A percentile compares a stretch with the other conserved stretches of the same genome.
Evolutionary conservation across 192 early-diverging fungal species (phyloP).

Genomic region (Linnemannia exigua): DNA sequence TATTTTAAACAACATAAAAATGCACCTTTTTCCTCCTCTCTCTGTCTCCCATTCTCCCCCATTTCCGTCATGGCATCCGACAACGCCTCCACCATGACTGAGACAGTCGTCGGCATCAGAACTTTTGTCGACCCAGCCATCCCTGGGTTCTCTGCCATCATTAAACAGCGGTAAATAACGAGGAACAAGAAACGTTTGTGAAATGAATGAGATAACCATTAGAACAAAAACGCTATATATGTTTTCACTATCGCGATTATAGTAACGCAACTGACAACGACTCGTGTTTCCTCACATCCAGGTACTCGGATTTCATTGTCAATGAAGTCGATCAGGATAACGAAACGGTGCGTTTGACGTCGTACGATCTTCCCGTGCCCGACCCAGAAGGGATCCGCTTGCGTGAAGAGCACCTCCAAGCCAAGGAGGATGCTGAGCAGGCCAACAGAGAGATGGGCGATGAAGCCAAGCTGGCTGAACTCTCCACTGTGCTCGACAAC

Average conservation of each 20-base stretch:
- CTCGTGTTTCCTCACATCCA: slow-evolving; percentile 32
- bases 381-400: slow-evolving; percentile 15
- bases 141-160: slow-evolving; percentile 68
- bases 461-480: slow-evolving; percentile 40
- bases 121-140: slow-evolving; percentile 63
- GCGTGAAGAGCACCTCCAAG: slow-evolving; percentile 30
- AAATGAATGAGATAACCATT: background rate
- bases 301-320: slow-evolving; percentile 92
- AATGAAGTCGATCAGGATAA: slow-evolving; percentile 88
- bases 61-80: slow-evolving; percentile 23
- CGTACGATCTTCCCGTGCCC: slow-evolving; percentile 25
- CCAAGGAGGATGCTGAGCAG: slow-evolving; percentile 33
- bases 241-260: background rate
- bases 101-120: slow-evolving; percentile 78
- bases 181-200: background rate
- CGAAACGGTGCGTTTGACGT: slow-evolving; percentile 76
- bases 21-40: background rate
- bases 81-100: slow-evolving; percentile 52
- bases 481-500: slow-evolving; percentile 16
- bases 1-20: background rate
- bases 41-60: background rate
- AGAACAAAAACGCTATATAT: too few relatives aligned
- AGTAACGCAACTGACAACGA: background rate
- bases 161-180: slow-evolving; percentile 69
- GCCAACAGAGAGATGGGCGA: slow-evolving; percentile 35